These are phyloP conservation scores for Saccharum officinarum DNA, from an alignment of 176 grass and related monocot species.

Conservation along the genomic window DNA sequence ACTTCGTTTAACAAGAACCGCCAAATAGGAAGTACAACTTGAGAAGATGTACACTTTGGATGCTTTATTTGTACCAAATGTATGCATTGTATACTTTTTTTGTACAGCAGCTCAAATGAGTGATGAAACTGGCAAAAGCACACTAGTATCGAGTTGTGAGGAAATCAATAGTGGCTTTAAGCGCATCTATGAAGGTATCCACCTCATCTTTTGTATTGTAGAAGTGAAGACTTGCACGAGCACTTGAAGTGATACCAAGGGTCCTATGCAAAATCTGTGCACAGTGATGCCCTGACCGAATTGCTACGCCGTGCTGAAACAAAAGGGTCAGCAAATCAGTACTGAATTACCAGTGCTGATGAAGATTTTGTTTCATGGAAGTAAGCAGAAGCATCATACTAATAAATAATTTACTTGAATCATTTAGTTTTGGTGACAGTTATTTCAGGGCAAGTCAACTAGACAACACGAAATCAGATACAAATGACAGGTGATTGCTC, in stretches of 20 bases:
- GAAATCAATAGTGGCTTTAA: slow-evolving; percentile 70
- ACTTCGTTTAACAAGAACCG: neutral
- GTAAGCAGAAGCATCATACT: neutral
- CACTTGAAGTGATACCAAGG: slow-evolving; percentile 74
- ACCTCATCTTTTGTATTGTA: slow-evolving; percentile 95
- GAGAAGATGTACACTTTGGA: neutral
- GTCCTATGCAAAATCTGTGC: slow-evolving; percentile 78
- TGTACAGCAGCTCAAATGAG: neutral
- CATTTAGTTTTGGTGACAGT: neutral
- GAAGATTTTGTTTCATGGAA: neutral
- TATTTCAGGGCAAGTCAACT: neutral
- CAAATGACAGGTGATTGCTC: neutral
- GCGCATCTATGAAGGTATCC: slow-evolving; percentile 65
- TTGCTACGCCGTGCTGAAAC: slow-evolving; percentile 79
- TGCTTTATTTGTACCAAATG: neutral
- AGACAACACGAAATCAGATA: neutral
- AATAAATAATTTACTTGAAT: neutral
- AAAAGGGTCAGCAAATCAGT: slow-evolving; percentile 32
- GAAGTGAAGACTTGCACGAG: slow-evolving; percentile 88
- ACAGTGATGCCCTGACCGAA: slow-evolving; percentile 95
- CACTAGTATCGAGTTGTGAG: slow-evolving; percentile 47
- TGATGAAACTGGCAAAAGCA: neutral
- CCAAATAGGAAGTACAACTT: neutral
- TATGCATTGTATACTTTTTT: neutral
- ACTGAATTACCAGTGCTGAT: neutral